These are phyloP conservation scores for Coemansia sp. DNA, from an alignment of 192 early-diverging fungal genomes.

Conservation along the genomic window DNA sequence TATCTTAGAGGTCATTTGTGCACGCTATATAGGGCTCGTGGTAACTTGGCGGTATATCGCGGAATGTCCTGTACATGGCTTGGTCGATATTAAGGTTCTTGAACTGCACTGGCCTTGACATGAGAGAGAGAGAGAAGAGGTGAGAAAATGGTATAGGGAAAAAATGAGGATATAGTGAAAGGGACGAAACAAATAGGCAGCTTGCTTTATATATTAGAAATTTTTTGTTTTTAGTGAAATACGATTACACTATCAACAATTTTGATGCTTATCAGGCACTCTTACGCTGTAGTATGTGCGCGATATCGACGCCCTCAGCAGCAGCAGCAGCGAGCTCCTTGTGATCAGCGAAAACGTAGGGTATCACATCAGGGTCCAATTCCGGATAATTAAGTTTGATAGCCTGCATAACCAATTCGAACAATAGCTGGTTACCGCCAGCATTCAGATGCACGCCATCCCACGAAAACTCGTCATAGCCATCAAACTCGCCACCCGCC, in stretches of 20 bases:
- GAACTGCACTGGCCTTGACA: neutral
- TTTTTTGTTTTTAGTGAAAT: too few species aligned
- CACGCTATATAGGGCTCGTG: neutral
- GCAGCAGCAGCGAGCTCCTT: neutral
- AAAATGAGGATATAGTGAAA: too few species aligned
- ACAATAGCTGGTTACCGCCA: constrained; percentile 40
- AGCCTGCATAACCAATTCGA: constrained; percentile 11
- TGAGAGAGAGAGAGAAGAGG: neutral
- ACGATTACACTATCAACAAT: too few species aligned
- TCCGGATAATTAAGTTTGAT: constrained; percentile 16
- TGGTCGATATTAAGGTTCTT: too few species aligned
- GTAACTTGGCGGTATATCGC: neutral
- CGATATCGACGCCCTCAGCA: neutral
- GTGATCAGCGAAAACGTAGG: constrained; percentile 16
- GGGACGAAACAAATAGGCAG: too few species aligned
- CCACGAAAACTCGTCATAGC: constrained; percentile 16
- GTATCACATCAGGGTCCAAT: constrained; percentile 21
- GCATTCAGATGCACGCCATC: constrained; percentile 45
- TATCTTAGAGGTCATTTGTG: neutral
- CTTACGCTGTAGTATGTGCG: neutral
- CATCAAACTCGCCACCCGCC: neutral
- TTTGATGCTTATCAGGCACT: neutral
- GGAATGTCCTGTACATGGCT: neutral
- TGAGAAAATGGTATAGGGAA: too few species aligned
- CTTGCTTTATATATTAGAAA: neutral